These are phyloP conservation scores for Pseudogymnoascus sp. DNA, from an alignment of 2,329 filamentous ascomycete species.

Conservation along the genomic window DNA sequence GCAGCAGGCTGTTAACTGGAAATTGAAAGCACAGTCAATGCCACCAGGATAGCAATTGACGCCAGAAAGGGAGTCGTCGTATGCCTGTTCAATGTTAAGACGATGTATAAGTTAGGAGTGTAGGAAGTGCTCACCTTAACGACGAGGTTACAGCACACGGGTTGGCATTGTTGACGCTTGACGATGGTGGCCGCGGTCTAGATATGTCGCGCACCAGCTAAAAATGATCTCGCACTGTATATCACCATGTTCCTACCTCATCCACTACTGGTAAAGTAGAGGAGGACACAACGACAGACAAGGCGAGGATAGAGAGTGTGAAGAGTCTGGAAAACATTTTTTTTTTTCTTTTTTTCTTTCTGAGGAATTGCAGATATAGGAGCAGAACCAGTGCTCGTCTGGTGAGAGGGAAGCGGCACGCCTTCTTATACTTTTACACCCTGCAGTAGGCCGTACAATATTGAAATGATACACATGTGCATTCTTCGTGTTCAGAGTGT, in stretches of 20 bases:
- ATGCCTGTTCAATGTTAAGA: neutral
- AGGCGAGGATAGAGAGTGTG: neutral
- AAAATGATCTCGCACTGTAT: neutral
- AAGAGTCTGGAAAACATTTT: neutral
- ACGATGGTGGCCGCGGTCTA: neutral
- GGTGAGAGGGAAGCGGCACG: neutral
- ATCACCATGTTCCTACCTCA: neutral
- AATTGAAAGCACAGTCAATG: neutral
- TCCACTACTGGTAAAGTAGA: neutral
- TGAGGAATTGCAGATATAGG: neutral
- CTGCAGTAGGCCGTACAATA: neutral
- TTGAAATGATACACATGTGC: neutral
- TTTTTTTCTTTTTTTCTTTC: neutral
- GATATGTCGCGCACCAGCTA: neutral
- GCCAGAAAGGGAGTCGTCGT: neutral
- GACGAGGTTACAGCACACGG: neutral
- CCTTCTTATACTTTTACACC: neutral
- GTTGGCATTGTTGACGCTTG: neutral
- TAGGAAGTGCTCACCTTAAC: neutral
- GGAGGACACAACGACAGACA: neutral
- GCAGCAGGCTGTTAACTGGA: neutral
- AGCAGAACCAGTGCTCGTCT: neutral
- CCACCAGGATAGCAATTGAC: neutral
- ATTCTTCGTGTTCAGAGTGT: neutral
- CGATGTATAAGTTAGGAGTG: neutral